Percentiles rank a stretch among this genome's conserved stretches.
Evolutionary conservation across 352 stramenopile species (phyloP).

Genomic region (Nothophytophthora sp.): DNA sequence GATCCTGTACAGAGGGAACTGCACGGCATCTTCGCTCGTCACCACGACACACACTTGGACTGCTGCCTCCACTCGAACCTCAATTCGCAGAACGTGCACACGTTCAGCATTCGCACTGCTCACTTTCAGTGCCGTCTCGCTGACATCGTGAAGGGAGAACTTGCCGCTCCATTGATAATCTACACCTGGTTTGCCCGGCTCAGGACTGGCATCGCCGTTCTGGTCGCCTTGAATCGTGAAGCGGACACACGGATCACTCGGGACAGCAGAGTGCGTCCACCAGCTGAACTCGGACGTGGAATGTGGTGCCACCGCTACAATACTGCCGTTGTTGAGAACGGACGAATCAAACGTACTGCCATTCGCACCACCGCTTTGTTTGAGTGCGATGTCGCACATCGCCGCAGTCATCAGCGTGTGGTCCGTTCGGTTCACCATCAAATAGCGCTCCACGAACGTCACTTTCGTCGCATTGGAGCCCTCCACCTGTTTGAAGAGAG

Average conservation of each 20-base stretch:
- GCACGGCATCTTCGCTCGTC: conserved; percentile 60
- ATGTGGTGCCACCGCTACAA: conserved; percentile 31
- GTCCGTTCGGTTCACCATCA: conserved; percentile 75
- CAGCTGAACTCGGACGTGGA: conserved; percentile 72
- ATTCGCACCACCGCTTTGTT: conserved; percentile 16
- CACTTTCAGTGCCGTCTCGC: conserved; percentile 84
- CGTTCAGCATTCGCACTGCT: conserved; percentile 80
- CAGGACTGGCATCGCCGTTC: conserved; percentile 14
- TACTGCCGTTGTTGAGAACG: too few relatives aligned
- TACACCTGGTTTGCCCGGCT: conserved; percentile 3
- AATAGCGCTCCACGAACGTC: conserved; percentile 81
- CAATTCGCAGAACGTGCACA: conserved; percentile 77
- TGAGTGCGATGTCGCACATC: conserved; percentile 40
- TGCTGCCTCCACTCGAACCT: conserved; percentile 73
- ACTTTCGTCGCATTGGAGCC: conserved; percentile 65
- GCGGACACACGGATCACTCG: conserved; percentile 63
- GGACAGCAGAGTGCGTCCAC: conserved; percentile 45
- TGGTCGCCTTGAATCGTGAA: conserved; percentile 45
- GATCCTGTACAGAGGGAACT: conserved; percentile 76
- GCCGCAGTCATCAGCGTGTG: conserved; percentile 51
- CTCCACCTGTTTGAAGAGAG: conserved; percentile 68
- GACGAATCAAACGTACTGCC: conserved; percentile 17
- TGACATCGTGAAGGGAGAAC: conserved; percentile 82
- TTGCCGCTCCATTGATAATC: conserved; percentile 80
- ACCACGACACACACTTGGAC: conserved; percentile 80